Base-by-base conservation (phyloP, 2,329 filamentous ascomycete species). In the Tolypocladium guangdongense region DNA sequence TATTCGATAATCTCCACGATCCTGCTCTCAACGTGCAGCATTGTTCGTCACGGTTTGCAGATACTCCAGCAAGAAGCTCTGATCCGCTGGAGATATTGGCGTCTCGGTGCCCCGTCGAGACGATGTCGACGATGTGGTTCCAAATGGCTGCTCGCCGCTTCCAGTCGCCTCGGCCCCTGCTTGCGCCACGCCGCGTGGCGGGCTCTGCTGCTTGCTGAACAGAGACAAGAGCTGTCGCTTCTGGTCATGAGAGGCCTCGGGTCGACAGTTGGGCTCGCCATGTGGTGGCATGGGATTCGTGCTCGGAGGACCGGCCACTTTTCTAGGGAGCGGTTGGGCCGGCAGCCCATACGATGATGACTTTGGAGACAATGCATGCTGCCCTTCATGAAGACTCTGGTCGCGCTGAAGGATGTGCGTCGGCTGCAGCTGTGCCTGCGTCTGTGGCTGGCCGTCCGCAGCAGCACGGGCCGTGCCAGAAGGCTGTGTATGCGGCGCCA, bases 21-120 rank as follows among this genome's bases (percentile, higher is more conserved):
- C 51, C n/a, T 41, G 12, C 47, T 27, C 53, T 65, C 55, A 71
- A 39, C 68, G 66, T 24, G 64, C 64, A n/a, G 66, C 64, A 45
- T 63, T 71, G 37, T 71, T 70, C 12, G 75, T 74, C 3, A 76
- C 73, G 30, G 74, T 74, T 58, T 88, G 81, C 61, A 95, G 71
- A 64, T 90, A 93, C 11, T 81, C 85, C 51, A 93, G 74, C 64
- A 95, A 71, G 62, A 93, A 93, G 18, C 77, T 84, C 64, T 87
- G 85, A 60, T 93, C 84, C 0, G 82, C 85, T 0, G 87, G 80
- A 4, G 84, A 86, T 46, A 83, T 82, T 14, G 79, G 73, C 35
- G 75, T 74, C 62, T 78, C 73, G 56, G 75, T 79, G 20, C 73
- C 74, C 12, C 76, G 71, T 41, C 75, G 70, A 38, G 70, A 71